Base-by-base conservation (phyloP, 352 stramenopile genomes). In the Blastocystis sp. region DNA sequence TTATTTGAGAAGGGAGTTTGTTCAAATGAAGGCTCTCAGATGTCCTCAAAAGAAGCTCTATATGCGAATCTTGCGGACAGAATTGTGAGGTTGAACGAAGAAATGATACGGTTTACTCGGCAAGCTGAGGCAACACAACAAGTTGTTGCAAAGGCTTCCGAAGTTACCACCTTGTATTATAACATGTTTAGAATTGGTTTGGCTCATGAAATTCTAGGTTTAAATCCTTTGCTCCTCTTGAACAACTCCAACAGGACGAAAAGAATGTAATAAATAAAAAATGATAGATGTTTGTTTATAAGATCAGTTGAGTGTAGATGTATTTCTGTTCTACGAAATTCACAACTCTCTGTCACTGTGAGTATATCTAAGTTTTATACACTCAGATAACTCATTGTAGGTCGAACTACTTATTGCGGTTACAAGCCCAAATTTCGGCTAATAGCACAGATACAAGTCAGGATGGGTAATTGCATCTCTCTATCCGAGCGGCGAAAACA, bases 21-120 rank as follows among this genome's bases (percentile, higher is more conserved):
- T 17, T n/a, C 19, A 40, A 4, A 35, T 19, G 11, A 35, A n/a
- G 3, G 5, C 33, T 7, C 9, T n/a, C 37, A 37, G 6, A 84
- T 84, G 73, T 33, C 73, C 24, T 64, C 51, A 17, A 62, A 64
- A n/a, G 73, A 84, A 62, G 73, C 37, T 35, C 22, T 84, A 5
- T 84, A 84, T 42, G 37, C 73, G 0, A 42, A 53, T 44, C 53
- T 84, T 22, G 58, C 73, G 0, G 73, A 84, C 13, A 84, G 68
- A 51, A 84, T 84, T 42, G 73, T 48, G 24, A 11, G 53, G 6
- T 44, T 84, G 48, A 58, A 84, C n/a, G 48, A 69, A 13, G 73
- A 84, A 22, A 30, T 84, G 15, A 66, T 84, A 22, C 44, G 51
- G 9, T 84, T 84, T 51, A 84, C 73, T 11, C 44, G 22, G 13